Base-by-base conservation (phyloP, 768 basidiomycete genomes). In the Pleurotus salmoneostramineus region DNA sequence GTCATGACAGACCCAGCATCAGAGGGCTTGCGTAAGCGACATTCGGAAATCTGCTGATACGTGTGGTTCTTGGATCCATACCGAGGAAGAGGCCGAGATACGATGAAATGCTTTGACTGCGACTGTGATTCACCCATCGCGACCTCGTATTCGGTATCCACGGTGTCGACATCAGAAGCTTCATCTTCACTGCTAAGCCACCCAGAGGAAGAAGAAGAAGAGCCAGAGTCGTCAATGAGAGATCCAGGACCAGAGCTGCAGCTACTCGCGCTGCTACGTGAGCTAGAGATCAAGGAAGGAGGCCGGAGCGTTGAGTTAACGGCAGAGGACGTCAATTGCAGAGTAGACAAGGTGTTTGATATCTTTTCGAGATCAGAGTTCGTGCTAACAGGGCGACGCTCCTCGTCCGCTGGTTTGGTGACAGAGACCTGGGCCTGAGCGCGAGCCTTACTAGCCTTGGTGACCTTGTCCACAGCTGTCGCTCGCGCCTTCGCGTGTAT, bases 181-280 rank as follows among this genome's bases (percentile, higher is more conserved):
- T 83, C 83, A 12, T 77, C 77, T 58, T 84, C 83, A 43, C 75
- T 77, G 59, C 78, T 80, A 56, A 72, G 70, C 77, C 77, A 81
- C 6, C 77, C 80, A 58, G 80, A 81, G 31, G 77, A 76, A 3
- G 82, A 85, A 42, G 80, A 83, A 10, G 83, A 83, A 10, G 83
- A 85, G 31, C 79, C 81, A 17, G 77, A 80, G 61, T 87, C 84
- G 59, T 87, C 85, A n/a, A 80, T 79, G 47, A 87, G 71, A 31
- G 83, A 87, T 57, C 78, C 82, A 64, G 84, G 74, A 51, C 87
- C 87, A 2, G 87, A 86, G 36, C 76, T 76, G 3, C 70, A 69
- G 50, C 69, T 61, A 10, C 75, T 74, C 43, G 74, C 76, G 36
- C 73, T 33, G 11, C 56, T 48, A 10, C 33, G 46, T 11, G 56